phyloP scores from a whole-genome alignment of 1,139 yeast genomes.

The Yarrowia galli region DNA sequence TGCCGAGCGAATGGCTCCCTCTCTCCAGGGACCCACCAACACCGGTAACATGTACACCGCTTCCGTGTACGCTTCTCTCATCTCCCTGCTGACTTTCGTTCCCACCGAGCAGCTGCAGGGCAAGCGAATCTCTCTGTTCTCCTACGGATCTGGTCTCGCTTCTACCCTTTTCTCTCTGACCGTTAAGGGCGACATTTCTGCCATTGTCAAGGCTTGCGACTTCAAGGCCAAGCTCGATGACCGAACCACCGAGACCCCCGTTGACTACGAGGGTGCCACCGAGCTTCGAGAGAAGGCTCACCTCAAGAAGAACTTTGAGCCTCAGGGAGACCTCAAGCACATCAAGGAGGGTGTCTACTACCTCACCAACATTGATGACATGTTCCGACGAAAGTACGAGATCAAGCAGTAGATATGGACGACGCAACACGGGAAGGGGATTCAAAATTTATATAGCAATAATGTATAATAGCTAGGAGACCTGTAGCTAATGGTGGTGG shows the following conservation, averaged over 20 bases:
- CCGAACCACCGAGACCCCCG: constrained; percentile 75
- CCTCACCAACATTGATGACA: constrained; percentile 83
- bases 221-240: constrained; percentile 71
- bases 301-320: constrained; percentile 77
- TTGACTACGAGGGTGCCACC: constrained; percentile 80
- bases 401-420: constrained; percentile 55
- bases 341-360: constrained; percentile 82
- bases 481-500: no score
- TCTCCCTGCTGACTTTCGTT: constrained; percentile 78
- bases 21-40: constrained; percentile 89
- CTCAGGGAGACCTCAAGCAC: constrained; percentile 77
- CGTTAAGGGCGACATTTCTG: constrained; percentile 80
- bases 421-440: constrained; percentile 6
- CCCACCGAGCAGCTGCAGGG: constrained; percentile 76
- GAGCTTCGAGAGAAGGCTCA: constrained; percentile 89
- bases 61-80: constrained; percentile 85
- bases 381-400: constrained; percentile 81
- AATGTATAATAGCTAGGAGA: constrained; percentile 29
- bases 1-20: constrained; percentile 76
- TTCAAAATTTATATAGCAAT: constrained; percentile 29
- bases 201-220: constrained; percentile 70
- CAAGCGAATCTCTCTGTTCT: constrained; percentile 90
- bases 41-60: constrained; percentile 99
- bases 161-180: constrained; percentile 82
- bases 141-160: constrained; percentile 98